Conservation (phyloP, 345 rosid genomes). For the Euphorbia peplus region DNA sequence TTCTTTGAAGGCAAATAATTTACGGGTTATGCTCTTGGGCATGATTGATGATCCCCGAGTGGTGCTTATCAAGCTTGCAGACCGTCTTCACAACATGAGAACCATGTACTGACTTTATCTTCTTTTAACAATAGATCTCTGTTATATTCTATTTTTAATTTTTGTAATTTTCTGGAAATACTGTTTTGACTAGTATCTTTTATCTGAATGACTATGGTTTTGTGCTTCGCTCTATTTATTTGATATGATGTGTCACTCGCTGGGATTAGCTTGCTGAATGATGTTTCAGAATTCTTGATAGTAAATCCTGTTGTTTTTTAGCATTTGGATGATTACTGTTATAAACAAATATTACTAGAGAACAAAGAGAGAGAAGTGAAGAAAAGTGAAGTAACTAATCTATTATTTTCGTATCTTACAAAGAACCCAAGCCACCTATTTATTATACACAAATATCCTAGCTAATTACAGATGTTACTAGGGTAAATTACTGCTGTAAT, state of each 20-base stretch:
- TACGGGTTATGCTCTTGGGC: constrained; percentile 70
- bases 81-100: constrained; percentile 82
- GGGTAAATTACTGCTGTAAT: too few species aligned
- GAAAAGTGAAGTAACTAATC: too few species aligned
- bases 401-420: too few species aligned
- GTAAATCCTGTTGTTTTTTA: constrained; percentile 1
- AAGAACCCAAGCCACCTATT: too few species aligned
- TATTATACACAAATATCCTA: too few species aligned
- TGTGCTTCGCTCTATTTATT: background rate
- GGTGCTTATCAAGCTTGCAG: constrained; percentile 79
- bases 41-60: constrained; percentile 83
- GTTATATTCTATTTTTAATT: background rate
- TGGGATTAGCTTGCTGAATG: background rate
- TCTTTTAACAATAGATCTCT: background rate
- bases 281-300: constrained; percentile 5
- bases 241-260: background rate
- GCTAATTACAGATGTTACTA: too few species aligned
- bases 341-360: too few species aligned
- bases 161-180: background rate
- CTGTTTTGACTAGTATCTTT: background rate
- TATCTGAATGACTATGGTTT: constrained; percentile 6
- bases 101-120: constrained; percentile 51
- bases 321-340: too few species aligned
- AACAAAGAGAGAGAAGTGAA: too few species aligned
- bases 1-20: constrained; percentile 46